Conservation (phyloP, 2,329 filamentous ascomycete genomes). For the Penicillium sclerotigenum region DNA sequence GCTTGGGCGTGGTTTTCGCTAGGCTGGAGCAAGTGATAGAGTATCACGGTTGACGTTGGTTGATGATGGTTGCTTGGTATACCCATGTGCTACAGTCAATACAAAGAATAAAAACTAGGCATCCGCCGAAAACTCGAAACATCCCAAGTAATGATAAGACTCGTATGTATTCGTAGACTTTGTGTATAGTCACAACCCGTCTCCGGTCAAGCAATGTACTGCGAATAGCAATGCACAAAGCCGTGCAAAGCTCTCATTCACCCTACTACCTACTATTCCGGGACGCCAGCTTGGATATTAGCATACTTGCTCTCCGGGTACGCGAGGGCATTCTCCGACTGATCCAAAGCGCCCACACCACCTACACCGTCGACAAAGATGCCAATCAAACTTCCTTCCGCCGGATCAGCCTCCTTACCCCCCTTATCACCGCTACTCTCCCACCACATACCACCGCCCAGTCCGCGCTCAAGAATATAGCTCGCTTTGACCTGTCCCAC, state of each 20-base stretch:
- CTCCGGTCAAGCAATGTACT: neutral
- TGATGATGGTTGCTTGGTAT: conserved; percentile 12
- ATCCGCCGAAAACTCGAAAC: conserved; percentile 9
- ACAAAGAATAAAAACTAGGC: conserved; percentile 14
- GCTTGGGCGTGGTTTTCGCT: conserved; percentile 13
- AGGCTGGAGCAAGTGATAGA: conserved; percentile 10
- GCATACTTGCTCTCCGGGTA: conserved; percentile 44
- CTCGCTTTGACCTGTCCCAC: conserved; percentile 67
- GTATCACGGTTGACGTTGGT: conserved; percentile 20
- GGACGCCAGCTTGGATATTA: conserved; percentile 36
- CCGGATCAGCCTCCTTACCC: conserved; percentile 43
- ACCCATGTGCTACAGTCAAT: conserved; percentile 17
- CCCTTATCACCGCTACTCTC: conserved; percentile 77
- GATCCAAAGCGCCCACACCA: conserved; percentile 34
- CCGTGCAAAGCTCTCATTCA: neutral
- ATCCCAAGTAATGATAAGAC: conserved; percentile 5
- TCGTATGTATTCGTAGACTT: neutral
- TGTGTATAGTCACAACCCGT: neutral
- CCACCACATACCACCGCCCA: conserved; percentile 97
- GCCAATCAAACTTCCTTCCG: conserved; percentile 62
- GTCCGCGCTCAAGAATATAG: conserved; percentile 62
- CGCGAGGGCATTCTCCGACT: conserved; percentile 34
- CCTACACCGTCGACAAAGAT: conserved; percentile 46
- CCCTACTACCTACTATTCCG: conserved; percentile 9
- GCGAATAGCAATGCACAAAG: neutral